These are phyloP conservation scores for Phytopythium litorale DNA, from an alignment of 352 stramenopile species.

Conservation along the genomic window DNA sequence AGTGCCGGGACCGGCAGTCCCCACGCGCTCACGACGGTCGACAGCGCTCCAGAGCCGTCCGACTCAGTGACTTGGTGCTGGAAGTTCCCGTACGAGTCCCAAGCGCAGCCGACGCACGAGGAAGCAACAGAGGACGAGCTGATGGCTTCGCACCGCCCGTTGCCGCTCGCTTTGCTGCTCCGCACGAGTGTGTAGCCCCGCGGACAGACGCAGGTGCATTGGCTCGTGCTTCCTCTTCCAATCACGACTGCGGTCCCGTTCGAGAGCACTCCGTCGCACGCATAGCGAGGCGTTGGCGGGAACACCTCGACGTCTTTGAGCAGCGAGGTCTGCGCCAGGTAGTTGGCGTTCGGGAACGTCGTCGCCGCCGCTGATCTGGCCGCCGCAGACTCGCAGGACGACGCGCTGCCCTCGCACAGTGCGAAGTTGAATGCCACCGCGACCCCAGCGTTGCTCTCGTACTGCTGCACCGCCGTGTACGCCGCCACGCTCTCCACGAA, in stretches of 20 bases:
- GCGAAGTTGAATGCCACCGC: slow-evolving; percentile 40
- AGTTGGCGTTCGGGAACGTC: slow-evolving; percentile 33
- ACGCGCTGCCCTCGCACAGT: slow-evolving; percentile 14
- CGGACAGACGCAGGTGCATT: slow-evolving; percentile 4
- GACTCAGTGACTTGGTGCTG: background rate
- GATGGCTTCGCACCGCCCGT: background rate
- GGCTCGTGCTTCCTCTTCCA: background rate
- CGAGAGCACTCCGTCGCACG: slow-evolving; percentile 16
- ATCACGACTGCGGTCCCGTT: background rate
- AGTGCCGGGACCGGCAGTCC: background rate
- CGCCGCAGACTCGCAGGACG: background rate
- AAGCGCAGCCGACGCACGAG: background rate
- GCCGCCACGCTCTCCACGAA: slow-evolving; percentile 34
- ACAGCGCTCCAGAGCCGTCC: background rate
- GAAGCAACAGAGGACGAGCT: background rate
- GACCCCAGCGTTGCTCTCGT: slow-evolving; percentile 21
- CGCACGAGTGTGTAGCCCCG: slow-evolving; percentile 1
- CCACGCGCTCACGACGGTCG: background rate
- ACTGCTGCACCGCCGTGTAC: slow-evolving; percentile 29
- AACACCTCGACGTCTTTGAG: slow-evolving; percentile 36
- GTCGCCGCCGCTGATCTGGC: slow-evolving; percentile 5
- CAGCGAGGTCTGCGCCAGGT: slow-evolving; percentile 29
- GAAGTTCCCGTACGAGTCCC: slow-evolving; percentile 6
- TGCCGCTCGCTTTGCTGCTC: background rate
- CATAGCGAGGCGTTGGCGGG: slow-evolving; percentile 45